These are phyloP conservation scores for Zoysia pacifica DNA, from an alignment of 176 grass and related monocot genomes.

Conservation along the genomic window DNA sequence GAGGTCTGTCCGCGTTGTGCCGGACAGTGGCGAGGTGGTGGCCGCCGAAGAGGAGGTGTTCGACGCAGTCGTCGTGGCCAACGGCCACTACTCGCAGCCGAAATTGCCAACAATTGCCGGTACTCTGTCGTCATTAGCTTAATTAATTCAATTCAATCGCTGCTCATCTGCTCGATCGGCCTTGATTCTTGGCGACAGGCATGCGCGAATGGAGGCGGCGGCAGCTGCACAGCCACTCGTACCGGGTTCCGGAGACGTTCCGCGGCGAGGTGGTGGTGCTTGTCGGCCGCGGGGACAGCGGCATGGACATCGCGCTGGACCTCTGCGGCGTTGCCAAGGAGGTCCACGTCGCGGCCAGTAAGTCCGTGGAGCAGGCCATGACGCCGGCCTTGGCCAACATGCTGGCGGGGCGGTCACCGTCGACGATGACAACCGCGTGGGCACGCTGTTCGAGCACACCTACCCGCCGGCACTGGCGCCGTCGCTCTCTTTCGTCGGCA, in stretches of 20 bases:
- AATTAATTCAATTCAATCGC: no score
- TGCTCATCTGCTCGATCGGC: no score
- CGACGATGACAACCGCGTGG: slow-evolving; percentile 44
- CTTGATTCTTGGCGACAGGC: slow-evolving; percentile 35
- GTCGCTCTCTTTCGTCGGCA: slow-evolving; percentile 29
- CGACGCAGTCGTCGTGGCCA: slow-evolving; percentile 47
- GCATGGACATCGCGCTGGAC: no score
- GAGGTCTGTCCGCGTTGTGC: neutral
- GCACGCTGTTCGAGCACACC: slow-evolving; percentile 50
- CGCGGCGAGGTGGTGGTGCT: no score
- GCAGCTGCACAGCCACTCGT: no score
- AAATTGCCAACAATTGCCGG: slow-evolving; percentile 4
- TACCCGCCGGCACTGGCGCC: slow-evolving; percentile 4
- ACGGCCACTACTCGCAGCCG: neutral
- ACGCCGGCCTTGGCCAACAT: no score
- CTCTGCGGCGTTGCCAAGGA: no score
- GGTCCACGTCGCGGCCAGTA: no score
- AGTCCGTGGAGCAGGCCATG: no score
- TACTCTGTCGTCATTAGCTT: neutral
- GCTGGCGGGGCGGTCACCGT: neutral
- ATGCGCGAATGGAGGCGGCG: no score
- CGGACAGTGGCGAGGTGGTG: neutral
- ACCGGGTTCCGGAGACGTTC: no score
- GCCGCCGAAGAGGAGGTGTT: slow-evolving; percentile 4
- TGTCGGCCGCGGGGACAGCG: no score